Conservation (phyloP, 495 filamentous ascomycete species). For the Penicillium lagena region DNA sequence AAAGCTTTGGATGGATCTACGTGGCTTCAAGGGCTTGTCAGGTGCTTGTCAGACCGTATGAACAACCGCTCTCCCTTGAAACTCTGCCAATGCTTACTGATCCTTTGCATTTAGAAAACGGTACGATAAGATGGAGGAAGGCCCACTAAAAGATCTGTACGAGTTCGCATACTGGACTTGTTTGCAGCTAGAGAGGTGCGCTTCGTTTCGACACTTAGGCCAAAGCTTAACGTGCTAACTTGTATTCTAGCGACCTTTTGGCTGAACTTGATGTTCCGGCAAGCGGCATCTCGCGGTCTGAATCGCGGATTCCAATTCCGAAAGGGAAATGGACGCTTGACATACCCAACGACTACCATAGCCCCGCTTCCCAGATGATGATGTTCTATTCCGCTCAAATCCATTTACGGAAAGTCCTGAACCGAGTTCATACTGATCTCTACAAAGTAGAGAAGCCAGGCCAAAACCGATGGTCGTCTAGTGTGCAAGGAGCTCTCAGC, state of each 20-base stretch:
- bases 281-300: conserved; percentile 66
- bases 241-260: conserved; percentile 67
- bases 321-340: conserved; percentile 29
- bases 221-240: neutral
- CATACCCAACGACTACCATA: conserved; percentile 25
- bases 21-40: conserved; percentile 71
- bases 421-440: conserved; percentile 72
- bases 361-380: conserved; percentile 35
- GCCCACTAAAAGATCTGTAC: conserved; percentile 42
- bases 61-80: no score
- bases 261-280: conserved; percentile 84
- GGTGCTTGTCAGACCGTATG: conserved; percentile 72
- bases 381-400: conserved; percentile 84
- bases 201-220: neutral
- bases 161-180: conserved; percentile 90
- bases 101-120: conserved; percentile 15
- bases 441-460: conserved; percentile 56
- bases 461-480: conserved; percentile 22
- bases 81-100: no score
- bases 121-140: conserved; percentile 25
- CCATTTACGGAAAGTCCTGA: conserved; percentile 76
- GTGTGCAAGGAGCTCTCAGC: conserved; percentile 30
- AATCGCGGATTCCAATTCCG: conserved; percentile 62
- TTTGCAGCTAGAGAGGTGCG: conserved; percentile 84
- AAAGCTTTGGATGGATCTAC: conserved; percentile 84